phyloP scores from a whole-genome alignment of 208 protist genomes.

The Wallacemonas sp. region DNA sequence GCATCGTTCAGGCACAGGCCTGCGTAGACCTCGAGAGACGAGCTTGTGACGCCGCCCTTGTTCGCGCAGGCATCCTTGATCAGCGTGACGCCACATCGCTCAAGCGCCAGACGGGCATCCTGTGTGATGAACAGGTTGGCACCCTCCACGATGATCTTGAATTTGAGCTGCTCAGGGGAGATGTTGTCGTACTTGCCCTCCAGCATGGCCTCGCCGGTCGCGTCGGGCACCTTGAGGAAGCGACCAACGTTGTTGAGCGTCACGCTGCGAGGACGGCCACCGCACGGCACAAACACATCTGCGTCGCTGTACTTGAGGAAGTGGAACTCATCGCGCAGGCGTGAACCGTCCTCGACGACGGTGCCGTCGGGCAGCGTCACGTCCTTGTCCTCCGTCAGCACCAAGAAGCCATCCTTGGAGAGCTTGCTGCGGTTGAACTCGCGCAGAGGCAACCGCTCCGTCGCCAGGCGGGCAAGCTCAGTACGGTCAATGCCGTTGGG shows the following conservation, averaged over 20 bases:
- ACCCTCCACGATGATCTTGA: slow-evolving; percentile 96
- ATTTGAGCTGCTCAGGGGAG: slow-evolving; percentile 59
- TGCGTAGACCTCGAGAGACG: slow-evolving; percentile 95
- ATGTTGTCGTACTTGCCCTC: slow-evolving; percentile 50
- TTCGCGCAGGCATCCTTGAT: slow-evolving; percentile 95
- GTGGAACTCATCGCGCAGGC: slow-evolving; percentile 94
- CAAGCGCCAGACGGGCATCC: slow-evolving; percentile 90
- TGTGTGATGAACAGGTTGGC: slow-evolving; percentile 98
- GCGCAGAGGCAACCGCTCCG: slow-evolving; percentile 65
- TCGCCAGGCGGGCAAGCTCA: slow-evolving; percentile 88
- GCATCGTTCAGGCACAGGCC: slow-evolving; percentile 93
- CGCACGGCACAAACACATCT: slow-evolving; percentile 96
- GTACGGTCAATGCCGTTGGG: slow-evolving; percentile 87
- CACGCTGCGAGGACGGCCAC: slow-evolving; percentile 94
- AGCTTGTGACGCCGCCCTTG: slow-evolving; percentile 97
- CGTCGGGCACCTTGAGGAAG: slow-evolving; percentile 69
- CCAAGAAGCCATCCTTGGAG: slow-evolving; percentile 86
- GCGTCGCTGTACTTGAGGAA: slow-evolving; percentile 81
- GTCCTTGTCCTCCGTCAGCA: slow-evolving; percentile 87
- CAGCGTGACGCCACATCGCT: slow-evolving; percentile 80
- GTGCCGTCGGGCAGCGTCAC: slow-evolving; percentile 88
- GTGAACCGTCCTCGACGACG: slow-evolving; percentile 55
- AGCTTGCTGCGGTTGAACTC: slow-evolving; percentile 90
- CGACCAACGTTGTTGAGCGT: slow-evolving; percentile 91
- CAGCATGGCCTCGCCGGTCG: slow-evolving; percentile 68